Base-by-base conservation (phyloP, 805 yeast species). In the Cyberlindnera veronae region DNA sequence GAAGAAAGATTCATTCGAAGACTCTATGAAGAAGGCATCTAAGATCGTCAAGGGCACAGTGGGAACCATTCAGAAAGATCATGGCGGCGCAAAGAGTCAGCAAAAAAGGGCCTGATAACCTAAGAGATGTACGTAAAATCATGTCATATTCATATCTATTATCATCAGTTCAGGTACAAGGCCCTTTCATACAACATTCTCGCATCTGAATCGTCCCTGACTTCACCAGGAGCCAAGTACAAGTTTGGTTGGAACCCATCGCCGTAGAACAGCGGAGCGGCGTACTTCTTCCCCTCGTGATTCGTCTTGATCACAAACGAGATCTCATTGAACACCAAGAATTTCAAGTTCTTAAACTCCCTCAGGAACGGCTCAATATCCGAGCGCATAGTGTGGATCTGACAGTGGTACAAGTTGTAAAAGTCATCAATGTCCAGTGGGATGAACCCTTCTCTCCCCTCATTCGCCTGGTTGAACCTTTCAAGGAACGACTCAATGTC, bases 371-470 rank as follows among this genome's bases (percentile, higher is more conserved):
- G 63, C 31, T 58, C 53, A 30, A 67, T 53, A 4, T 68, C 67
- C 5, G 56, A 39, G 28, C 53, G 61, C 41, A 63, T 54, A 38
- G 62, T 66, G 46, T 68, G 72, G 8, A 67, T 55, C n/a, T 64
- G 43, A 13, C 67, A 61, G 37, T 64, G 68, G 27, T 60, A 64
- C 27, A 68, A 50, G 6, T 50, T 36, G 16, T 63, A 57, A 17
- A 67, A 58, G 44, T 67, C 71, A 7, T 48, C 39, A 32, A 51
- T 49, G 1, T 57, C 56, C 20, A 66, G 42, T 10, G 62, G 60
- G 6, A 49, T 49, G 39, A 60, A 65, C 1, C 48, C 44, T 4
- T 38, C 23, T 26, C 54, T 28, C 12, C 41, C 45, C 16, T 34
- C 23, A 30, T 55, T 50, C 11, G 41, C 35, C 3, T 51, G 39